Evolutionary conservation across 768 basidiomycete species (phyloP), one percentile per base, ranked within the genome.

Genomic region (Hygrocybe coccinea): DNA sequence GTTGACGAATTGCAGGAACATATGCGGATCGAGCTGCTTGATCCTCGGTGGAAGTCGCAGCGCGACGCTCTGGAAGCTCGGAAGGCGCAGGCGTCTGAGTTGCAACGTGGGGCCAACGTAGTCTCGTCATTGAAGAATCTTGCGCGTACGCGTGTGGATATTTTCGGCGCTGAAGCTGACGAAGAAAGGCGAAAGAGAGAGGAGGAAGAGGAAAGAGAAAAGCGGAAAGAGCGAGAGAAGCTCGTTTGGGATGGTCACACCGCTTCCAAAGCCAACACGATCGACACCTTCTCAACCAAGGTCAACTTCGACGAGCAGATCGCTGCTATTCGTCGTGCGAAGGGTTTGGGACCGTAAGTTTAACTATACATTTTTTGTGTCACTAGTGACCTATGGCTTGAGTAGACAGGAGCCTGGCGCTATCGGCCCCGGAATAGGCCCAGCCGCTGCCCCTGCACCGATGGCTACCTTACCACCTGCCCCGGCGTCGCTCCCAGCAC

Each of bases 191-290:
- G 93, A 58, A 89, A 86, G 71, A 80, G 78, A 46, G 89, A 94
- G 63, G 95, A 97, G 60, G 92, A 92, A 50, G 87, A 88, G 59
- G 90, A 93, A 64, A 78, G 83, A 53, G 83, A 86, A 59, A 82
- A 81, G 65, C 79, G 92, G 60, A 88, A 84, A 67, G 95, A 95
- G 69, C 83, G 86, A 68, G 97, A 98, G 72, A 94, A 90, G 68
- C 89, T 91, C 61, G 91, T 97, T 48, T 99, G 97, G 97, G 97
- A 98, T 71, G 97, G 97, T 63, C 95, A 98, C 70, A 95, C 95
- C 1, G 89, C 92, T 43, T 89, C 92, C 43, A 97, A 95, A 73
- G 87, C 87, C 48, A 85, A 84, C 61, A 97, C 93, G 1, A 77
- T 94, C 65, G 90, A 94, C 79, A 92, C 92, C 66, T 99, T 87